These are phyloP conservation scores for Chaetomiaceae sp. DNA, from an alignment of 2,329 filamentous ascomycete species.

Conservation along the genomic window DNA sequence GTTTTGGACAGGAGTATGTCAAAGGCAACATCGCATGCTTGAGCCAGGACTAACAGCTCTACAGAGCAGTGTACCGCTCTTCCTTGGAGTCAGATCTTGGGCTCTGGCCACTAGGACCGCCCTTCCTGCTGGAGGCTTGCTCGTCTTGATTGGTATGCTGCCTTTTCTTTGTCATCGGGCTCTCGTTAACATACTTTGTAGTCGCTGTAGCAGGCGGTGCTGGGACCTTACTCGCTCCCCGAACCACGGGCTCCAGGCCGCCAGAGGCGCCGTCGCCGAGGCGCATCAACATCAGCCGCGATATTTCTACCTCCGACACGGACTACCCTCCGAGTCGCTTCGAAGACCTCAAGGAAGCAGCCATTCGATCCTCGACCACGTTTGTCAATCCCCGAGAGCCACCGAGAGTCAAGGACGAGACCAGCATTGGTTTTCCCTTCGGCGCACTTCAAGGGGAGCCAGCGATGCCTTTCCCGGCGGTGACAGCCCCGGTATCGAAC, in stretches of 20 bases:
- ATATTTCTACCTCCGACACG: constrained; percentile 41
- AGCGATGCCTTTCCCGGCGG: constrained; percentile 39
- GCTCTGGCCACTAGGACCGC: constrained; percentile 44
- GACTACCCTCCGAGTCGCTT: constrained; percentile 44
- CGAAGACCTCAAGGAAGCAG: constrained; percentile 45
- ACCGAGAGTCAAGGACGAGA: constrained; percentile 26
- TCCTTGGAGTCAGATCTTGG: constrained; percentile 43
- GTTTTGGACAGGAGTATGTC: constrained; percentile 53
- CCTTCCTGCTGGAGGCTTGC: constrained; percentile 47
- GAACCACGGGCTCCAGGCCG: constrained; percentile 27
- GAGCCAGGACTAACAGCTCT: constrained; percentile 17
- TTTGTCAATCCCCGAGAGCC: constrained; percentile 34
- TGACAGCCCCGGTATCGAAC: constrained; percentile 25
- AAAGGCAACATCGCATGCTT: too few relatives aligned
- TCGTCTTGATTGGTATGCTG: constrained; percentile 45
- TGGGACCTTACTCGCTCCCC: constrained; percentile 31
- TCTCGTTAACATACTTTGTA: constrained; percentile 26
- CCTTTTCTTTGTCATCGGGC: background rate
- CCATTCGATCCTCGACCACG: constrained; percentile 35
- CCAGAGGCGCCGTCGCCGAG: constrained; percentile 40
- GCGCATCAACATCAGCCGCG: constrained; percentile 34
- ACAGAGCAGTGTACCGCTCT: constrained; percentile 49
- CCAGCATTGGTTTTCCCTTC: constrained; percentile 18
- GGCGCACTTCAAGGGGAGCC: constrained; percentile 37
- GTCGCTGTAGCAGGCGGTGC: constrained; percentile 39